Evolutionary conservation across 257 asterid genomes (phyloP).

Genomic region (Solanum chmielewskii): DNA sequence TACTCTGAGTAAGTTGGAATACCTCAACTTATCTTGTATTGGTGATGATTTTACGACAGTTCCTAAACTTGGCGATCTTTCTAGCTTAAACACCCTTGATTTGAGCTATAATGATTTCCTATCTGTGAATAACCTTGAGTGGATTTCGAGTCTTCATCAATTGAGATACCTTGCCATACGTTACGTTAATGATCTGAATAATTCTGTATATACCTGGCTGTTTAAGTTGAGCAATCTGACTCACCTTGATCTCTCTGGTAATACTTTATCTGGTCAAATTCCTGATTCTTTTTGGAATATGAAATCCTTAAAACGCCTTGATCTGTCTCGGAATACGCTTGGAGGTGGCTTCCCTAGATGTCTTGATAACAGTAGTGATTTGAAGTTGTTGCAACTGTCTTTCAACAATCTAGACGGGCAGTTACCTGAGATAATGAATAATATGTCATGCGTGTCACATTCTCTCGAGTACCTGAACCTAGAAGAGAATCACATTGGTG

Average conservation of each 20-base stretch:
- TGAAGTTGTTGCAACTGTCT: not conserved
- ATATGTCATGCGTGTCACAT: not conserved
- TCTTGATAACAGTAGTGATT: not conserved
- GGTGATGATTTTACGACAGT: not conserved
- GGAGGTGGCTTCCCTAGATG: slow-evolving; percentile 17
- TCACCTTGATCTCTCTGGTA: slow-evolving; percentile 2
- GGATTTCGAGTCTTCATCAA: not conserved
- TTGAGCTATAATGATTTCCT: not conserved
- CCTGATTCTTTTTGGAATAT: slow-evolving; percentile 14
- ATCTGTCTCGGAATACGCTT: not conserved
- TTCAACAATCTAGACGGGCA: not conserved
- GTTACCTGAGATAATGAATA: not conserved
- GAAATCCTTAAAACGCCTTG: not conserved
- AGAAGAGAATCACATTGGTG: slow-evolving; percentile 2
- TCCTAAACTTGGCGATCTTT: not conserved
- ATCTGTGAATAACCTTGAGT: not conserved
- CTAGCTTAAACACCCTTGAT: not conserved
- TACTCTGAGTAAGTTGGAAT: not conserved
- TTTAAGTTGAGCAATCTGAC: slow-evolving; percentile 3
- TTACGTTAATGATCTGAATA: not conserved
- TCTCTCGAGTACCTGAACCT: not conserved
- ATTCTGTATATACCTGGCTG: slow-evolving; percentile 2
- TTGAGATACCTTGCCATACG: not conserved
- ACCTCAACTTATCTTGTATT: not conserved
- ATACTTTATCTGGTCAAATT: slow-evolving; percentile 10